These are phyloP conservation scores for Geotrichum phurueaensis DNA, from an alignment of 1,139 yeast genomes.

Conservation along the genomic window DNA sequence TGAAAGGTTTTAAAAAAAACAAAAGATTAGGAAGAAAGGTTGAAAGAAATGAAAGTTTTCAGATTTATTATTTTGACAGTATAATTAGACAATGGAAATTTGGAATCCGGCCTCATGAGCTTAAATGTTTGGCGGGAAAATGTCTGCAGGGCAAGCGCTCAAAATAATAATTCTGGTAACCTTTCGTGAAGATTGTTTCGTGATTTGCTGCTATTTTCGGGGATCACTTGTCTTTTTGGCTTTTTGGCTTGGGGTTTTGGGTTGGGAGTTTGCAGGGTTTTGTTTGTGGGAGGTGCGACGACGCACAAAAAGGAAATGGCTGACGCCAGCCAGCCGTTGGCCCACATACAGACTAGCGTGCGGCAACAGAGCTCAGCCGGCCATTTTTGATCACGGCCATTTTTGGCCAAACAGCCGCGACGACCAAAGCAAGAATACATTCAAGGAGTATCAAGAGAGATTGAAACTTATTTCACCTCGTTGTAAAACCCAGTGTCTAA, in stretches of 20 bases:
- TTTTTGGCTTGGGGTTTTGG: neutral
- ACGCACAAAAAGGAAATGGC: neutral
- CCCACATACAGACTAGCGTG: neutral
- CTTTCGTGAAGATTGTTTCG: neutral
- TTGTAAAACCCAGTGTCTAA: conserved; percentile 14
- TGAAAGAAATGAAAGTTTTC: neutral
- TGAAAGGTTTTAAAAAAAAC: neutral
- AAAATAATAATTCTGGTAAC: neutral
- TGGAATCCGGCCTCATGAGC: neutral
- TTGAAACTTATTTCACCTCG: conserved; percentile 1
- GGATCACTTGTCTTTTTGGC: neutral
- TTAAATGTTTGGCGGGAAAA: neutral
- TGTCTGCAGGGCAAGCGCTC: neutral
- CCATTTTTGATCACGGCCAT: too few relatives aligned
- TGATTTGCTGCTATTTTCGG: neutral
- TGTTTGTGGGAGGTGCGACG: neutral
- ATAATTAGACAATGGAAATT: neutral
- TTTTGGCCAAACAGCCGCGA: neutral
- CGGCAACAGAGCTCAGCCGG: neutral
- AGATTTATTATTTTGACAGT: neutral
- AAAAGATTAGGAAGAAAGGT: neutral
- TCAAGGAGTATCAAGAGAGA: neutral
- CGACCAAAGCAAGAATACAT: neutral
- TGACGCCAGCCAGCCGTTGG: neutral
- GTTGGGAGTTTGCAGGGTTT: neutral